Percentiles rank a stretch among this genome's conserved stretches.
Evolutionary conservation across 2,329 filamentous ascomycete genomes (phyloP).

Genomic region (Ophiostoma ulmi): DNA sequence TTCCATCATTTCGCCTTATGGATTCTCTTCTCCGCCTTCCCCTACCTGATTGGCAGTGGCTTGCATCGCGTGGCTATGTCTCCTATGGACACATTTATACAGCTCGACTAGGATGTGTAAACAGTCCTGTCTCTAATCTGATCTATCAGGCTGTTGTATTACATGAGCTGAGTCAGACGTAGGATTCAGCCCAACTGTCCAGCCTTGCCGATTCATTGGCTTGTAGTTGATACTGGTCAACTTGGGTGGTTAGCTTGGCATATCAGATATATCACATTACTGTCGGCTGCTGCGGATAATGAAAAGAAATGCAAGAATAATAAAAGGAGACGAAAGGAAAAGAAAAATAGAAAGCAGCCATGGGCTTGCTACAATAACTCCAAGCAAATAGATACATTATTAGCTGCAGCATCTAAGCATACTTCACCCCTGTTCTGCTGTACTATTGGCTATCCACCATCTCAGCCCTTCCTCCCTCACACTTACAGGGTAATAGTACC

Average conservation of each 20-base stretch:
- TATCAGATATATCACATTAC: not conserved
- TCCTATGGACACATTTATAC: not conserved
- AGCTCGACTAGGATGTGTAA: not conserved
- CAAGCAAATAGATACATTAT: not conserved
- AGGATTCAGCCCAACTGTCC: not conserved
- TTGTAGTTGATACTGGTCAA: not conserved
- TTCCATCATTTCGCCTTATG: not conserved
- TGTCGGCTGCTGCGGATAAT: constrained; percentile 9
- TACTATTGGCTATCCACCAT: not conserved
- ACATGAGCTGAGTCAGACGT: not conserved
- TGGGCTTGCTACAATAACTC: not conserved
- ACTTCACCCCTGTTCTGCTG: not conserved
- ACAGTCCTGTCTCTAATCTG: not conserved
- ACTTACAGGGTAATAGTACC: not conserved
- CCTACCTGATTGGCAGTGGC: not conserved
- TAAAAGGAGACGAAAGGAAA: not conserved
- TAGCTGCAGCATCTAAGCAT: not conserved
- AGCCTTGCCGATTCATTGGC: not conserved
- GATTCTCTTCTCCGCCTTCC: not conserved
- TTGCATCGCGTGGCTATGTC: constrained; percentile 5
- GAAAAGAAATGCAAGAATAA: not conserved
- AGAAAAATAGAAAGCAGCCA: not conserved
- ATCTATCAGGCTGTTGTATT: not conserved
- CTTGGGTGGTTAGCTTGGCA: not conserved
- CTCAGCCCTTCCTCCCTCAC: not conserved